Evolutionary conservation across 768 basidiomycete genomes (phyloP).

Genomic region (Saitozyma podzolica): DNA sequence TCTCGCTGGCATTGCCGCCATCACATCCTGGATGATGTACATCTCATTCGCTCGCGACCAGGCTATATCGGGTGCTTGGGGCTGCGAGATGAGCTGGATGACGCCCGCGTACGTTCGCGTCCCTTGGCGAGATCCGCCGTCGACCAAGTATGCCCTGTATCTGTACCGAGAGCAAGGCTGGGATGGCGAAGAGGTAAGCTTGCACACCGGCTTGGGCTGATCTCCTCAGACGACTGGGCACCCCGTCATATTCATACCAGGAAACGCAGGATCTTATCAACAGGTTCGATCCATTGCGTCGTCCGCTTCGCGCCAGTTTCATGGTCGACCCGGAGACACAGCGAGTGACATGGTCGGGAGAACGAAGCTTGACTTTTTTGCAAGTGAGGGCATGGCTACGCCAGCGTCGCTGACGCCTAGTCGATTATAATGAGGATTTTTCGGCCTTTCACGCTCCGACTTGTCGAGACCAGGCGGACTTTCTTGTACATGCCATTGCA

Average conservation of each 20-base stretch:
- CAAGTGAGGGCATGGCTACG: conserved; percentile 59
- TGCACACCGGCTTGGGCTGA: conserved; percentile 1
- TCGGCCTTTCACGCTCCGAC: conserved; percentile 93
- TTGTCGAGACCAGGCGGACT: conserved; percentile 74
- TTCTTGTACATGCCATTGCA: conserved; percentile 68
- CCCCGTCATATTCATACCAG: conserved; percentile 95
- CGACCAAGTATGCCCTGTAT: conserved; percentile 76
- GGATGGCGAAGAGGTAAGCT: conserved; percentile 65
- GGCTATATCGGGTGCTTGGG: conserved; percentile 35
- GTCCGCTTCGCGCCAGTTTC: conserved; percentile 80
- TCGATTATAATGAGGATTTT: conserved; percentile 96
- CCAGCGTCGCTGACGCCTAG: conserved; percentile 52
- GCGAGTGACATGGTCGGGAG: conserved; percentile 8
- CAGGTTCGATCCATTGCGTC: conserved; percentile 95
- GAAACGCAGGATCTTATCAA: conserved; percentile 91
- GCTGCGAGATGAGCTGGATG: conserved; percentile 50
- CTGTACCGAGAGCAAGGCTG: conserved; percentile 87
- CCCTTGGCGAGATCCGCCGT: conserved; percentile 68
- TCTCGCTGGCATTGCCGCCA: no score
- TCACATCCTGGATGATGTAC: no score
- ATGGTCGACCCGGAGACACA: conserved; percentile 57
- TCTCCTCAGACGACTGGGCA: conserved; percentile 55
- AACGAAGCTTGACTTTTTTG: conserved; percentile 74
- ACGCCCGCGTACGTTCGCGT: conserved; percentile 80
- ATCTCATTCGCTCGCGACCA: conserved; percentile 4